Evolutionary conservation across 1,284 basidiomycete species (phyloP), one percentile per base, ranked within the genome.

Genomic region (Papiliotrema flavescens): DNA sequence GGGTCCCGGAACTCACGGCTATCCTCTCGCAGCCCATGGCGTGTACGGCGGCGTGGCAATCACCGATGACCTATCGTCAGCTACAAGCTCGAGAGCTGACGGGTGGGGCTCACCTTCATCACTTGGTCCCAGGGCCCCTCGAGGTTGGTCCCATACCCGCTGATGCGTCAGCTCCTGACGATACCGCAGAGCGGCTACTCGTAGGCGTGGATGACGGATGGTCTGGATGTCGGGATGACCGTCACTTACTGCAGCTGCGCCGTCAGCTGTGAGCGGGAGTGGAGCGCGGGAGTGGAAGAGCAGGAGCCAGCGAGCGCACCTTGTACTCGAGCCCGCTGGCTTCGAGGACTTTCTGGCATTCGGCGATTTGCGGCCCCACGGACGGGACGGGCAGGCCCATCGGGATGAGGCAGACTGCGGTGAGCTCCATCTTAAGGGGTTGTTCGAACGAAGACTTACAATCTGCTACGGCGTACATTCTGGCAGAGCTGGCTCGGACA

Each of bases 101-200:
- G 35, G 22, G 53, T 15, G 15, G 3, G 5, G 44, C 62, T 34
- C 6, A 69, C 71, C 52, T 65, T 63, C 62, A 71, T 75, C 7
- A 96, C 92, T 54, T 84, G 79, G 32, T 82, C 82, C 90, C 91
- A 93, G 0, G 89, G 86, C 2, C 91, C 90, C 57, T 90, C 90
- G 47, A 94, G 64, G 69, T 94, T 94, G 2, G 91, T 95, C 5
- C 91, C 91, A 66, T 92, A 92, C 2, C 90, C 90, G 66, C 90
- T 91, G 62, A 6, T 11, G 11, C 28, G 28, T 32, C 28, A 32
- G 28, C 28, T 32, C 6, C 28, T 32, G 28, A 5, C 28, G 6
- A 11, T 11, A 32, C 28, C 28, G 6, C 28, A 5, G 28, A 6
- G 5, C 28, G n/a, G n/a, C n/a, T n/a, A n/a, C n/a, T n/a, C n/a